Base-by-base conservation (phyloP, 2,329 filamentous ascomycete species). In the Microcera coccophila region DNA sequence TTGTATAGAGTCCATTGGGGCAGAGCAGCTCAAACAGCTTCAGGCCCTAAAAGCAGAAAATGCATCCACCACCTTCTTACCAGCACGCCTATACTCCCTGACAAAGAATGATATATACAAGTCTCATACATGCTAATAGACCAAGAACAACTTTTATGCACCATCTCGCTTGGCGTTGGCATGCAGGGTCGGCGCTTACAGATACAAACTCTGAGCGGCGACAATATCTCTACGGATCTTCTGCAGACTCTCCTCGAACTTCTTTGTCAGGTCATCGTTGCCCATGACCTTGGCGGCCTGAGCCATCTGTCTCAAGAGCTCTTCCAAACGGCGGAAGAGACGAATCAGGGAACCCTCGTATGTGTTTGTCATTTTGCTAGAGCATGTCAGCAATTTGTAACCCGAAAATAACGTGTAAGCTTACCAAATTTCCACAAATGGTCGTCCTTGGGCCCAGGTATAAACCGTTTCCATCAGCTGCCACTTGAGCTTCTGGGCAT, bases 221-320 rank as follows among this genome's bases (percentile, higher is more conserved):
- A 98, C 91, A 64, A 98, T 90, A 64, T 97, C 93, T 60, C 93
- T 79, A 66, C 88, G 81, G 41, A 97, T 86, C 77, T 94, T 93
- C 45, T 78, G 75, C 55, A 98, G 71, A 48, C 88, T 85, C 54
- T 82, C 79, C 60, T 95, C 90, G 62, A 98, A 98, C 70, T 95
- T 96, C 62, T 84, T 79, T 61, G 90, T 86, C 43, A 98, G 73
- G 59, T 97, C 93, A 47, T 95, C 89, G 63, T 87, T 96, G 59
- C 93, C 93, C 93, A 98, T 98, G 50, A 96, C 91, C 71, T 96
- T 97, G 53, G 87, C 81, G 18, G 91, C 93, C 69, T 97, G 87
- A 14, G 86, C 91, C 79, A 97, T 95, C 67, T 98, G 93, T 53
- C 93, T 81, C 26, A 98, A 74, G 44, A 96, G 75, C 69, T 98